Evolutionary conservation across 108 stramenopile genomes (phyloP).

Genomic region (Cylindrotheca closterium): DNA sequence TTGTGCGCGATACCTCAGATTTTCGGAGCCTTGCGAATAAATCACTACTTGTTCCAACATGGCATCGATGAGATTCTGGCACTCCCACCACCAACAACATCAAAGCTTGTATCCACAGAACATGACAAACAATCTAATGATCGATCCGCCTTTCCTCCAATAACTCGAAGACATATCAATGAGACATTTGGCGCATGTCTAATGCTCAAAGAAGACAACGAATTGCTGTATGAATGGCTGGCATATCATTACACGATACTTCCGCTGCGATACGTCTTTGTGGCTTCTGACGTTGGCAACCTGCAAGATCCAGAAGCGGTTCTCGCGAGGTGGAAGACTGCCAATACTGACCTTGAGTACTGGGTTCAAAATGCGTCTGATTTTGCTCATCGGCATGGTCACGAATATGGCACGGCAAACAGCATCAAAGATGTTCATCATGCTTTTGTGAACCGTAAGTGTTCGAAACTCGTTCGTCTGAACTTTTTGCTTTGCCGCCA

Average conservation of each 20-base stretch:
- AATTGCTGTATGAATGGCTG: slow-evolving; percentile 51
- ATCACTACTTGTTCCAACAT: too few species aligned
- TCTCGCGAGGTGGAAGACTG: slow-evolving; percentile 16
- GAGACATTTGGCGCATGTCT: slow-evolving; percentile 56
- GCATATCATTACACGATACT: slow-evolving; percentile 55
- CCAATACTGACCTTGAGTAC: slow-evolving; percentile 12
- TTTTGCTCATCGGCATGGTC: slow-evolving; percentile 6
- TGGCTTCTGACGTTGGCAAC: slow-evolving; percentile 32
- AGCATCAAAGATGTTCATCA: slow-evolving; percentile 1
- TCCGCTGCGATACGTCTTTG: slow-evolving; percentile 40
- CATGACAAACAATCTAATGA: too few species aligned
- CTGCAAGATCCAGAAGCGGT: slow-evolving; percentile 26
- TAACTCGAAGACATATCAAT: background rate
- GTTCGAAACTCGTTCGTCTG: background rate
- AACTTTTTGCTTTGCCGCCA: background rate
- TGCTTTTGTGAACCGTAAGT: slow-evolving; percentile 19
- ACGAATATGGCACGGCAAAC: background rate
- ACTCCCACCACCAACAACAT: too few species aligned
- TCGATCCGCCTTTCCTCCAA: too few species aligned
- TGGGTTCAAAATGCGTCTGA: slow-evolving; percentile 18
- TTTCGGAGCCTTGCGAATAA: too few species aligned
- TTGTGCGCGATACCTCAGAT: too few species aligned
- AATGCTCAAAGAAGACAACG: slow-evolving; percentile 49
- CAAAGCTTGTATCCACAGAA: too few species aligned
- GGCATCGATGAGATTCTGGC: too few species aligned